These are phyloP conservation scores for Taiwanofungus camphoratus DNA, from an alignment of 1,284 basidiomycete genomes.

Conservation along the genomic window DNA sequence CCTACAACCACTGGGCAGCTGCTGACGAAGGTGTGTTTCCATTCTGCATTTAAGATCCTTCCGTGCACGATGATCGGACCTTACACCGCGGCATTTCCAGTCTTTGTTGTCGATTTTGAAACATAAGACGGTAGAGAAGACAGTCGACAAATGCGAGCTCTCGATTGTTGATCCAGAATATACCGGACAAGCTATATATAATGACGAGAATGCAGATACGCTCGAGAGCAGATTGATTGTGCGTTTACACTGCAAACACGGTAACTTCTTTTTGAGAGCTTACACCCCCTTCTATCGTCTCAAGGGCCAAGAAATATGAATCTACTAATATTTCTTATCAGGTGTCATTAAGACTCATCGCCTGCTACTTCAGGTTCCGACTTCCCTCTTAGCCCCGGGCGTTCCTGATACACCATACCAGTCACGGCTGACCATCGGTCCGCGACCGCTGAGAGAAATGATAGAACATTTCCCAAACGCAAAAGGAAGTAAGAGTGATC, in stretches of 20 bases:
- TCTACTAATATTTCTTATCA: constrained; percentile 24
- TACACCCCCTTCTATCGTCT: background rate
- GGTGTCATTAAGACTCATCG: constrained; percentile 78
- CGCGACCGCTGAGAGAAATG: constrained; percentile 64
- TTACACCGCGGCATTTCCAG: constrained; percentile 31
- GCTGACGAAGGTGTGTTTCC: constrained; percentile 50
- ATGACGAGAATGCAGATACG: constrained; percentile 52
- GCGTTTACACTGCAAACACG: constrained; percentile 75
- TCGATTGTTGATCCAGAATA: constrained; percentile 52
- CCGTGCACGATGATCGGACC: background rate
- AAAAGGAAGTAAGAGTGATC: constrained; percentile 58
- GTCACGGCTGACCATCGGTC: constrained; percentile 65
- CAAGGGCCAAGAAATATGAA: constrained; percentile 1
- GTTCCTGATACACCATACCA: constrained; percentile 47
- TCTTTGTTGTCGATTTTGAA: constrained; percentile 66
- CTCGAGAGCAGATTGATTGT: constrained; percentile 68
- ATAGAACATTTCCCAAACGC: constrained; percentile 73
- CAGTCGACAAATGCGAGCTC: constrained; percentile 69
- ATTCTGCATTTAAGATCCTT: background rate
- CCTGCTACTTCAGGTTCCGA: constrained; percentile 52
- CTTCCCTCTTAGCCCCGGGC: constrained; percentile 55
- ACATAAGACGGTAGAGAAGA: constrained; percentile 67
- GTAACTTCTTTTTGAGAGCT: constrained; percentile 31
- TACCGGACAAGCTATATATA: constrained; percentile 35
- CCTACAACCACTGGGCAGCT: constrained; percentile 47